Percentiles rank a stretch among this genome's conserved stretches.
Conservation (phyloP, 306 rosid species). For the Ammopiptanthus mongolicus region DNA sequence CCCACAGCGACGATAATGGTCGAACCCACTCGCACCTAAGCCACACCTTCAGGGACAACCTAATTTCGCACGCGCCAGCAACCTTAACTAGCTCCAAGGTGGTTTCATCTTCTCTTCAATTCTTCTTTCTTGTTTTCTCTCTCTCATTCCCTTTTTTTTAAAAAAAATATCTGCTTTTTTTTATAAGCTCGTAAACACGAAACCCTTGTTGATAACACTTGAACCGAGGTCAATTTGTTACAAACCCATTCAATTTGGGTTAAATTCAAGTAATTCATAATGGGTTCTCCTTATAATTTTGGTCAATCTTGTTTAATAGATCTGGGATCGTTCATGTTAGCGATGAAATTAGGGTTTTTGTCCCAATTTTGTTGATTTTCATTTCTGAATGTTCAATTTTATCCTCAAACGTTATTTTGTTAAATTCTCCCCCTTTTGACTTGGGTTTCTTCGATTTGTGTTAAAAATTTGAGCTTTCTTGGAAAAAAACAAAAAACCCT, state of each 20-base stretch:
- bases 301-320: constrained; percentile 25
- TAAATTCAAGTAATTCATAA: constrained; percentile 17
- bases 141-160: no score
- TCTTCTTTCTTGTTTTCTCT: no score
- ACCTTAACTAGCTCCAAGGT: constrained; percentile 14
- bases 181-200: not conserved
- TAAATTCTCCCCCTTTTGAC: not conserved
- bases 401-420: constrained; percentile 10
- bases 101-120: not conserved
- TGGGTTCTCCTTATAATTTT: not conserved
- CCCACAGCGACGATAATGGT: not conserved
- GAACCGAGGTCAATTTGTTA: not conserved
- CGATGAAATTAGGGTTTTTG: constrained; percentile 31
- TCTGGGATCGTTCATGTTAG: constrained; percentile 31
- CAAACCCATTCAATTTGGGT: not conserved
- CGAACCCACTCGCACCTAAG: not conserved
- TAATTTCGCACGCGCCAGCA: not conserved
- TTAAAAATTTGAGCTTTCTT: not conserved
- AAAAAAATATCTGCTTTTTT: not conserved
- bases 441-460: constrained; percentile 29
- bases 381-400: constrained; percentile 31
- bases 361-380: constrained; percentile 11
- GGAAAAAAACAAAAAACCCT: not conserved
- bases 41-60: not conserved
- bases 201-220: constrained; percentile 24